phyloP scores from a whole-genome alignment of 305 asterid species.

The Withania somnifera region DNA sequence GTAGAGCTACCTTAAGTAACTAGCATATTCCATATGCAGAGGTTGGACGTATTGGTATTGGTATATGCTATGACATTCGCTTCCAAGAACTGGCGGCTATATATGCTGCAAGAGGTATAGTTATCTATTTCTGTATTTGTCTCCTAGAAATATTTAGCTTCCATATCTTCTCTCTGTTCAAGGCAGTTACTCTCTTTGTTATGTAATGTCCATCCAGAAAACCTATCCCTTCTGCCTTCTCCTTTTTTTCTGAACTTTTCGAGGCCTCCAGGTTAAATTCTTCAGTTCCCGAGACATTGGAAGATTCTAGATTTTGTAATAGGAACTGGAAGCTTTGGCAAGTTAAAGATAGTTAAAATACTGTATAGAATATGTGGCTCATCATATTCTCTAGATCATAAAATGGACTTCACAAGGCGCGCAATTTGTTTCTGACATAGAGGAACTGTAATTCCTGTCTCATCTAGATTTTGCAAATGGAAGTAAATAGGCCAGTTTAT shows the following conservation, averaged over 20 bases:
- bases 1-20: constrained; percentile 1
- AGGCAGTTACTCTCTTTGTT: not conserved
- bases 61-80: constrained; percentile 81
- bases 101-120: constrained; percentile 80
- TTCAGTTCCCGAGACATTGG: not conserved
- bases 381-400: not conserved
- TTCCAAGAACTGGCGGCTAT: constrained; percentile 82
- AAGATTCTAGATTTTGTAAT: not conserved
- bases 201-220: not conserved
- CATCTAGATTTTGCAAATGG: not conserved
- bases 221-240: not conserved
- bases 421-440: not conserved
- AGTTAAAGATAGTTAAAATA: not conserved
- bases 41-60: constrained; percentile 86
- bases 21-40: constrained; percentile 31
- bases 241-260: not conserved
- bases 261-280: not conserved
- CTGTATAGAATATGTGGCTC: not conserved
- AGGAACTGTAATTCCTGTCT: not conserved
- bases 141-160: not conserved
- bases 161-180: not conserved
- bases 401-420: not conserved
- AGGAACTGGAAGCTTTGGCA: not conserved
- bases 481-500: not conserved
- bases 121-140: not conserved